Evolutionary conservation across 441 rosid genomes (phyloP), one percentile per base, ranked within the genome.

Genomic region (Bocquillonia castaneifolia): DNA sequence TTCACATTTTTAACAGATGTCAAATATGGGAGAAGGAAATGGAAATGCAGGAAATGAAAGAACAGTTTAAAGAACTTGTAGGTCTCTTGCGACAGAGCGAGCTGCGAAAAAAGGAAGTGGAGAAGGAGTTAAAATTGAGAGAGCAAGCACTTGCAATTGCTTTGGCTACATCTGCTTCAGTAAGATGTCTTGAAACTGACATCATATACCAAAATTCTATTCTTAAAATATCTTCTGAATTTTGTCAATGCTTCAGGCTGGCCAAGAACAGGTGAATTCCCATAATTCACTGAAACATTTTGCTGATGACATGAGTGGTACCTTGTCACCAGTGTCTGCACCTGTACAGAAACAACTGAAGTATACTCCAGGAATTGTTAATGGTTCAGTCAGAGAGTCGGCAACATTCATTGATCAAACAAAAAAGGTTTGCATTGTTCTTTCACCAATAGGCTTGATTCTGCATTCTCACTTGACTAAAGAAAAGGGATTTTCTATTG

Each of bases 321-420:
- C 92, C 44, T 72, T 81, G 61, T 88, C 93, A 72, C 97, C 94
- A 51, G 75, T 86, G 79, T 68, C 94, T 23, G 85, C 86, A 64
- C 94, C 95, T 48, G 98, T 94, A 37, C 96, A 92, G 79, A 94
- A 92, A 78, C 99, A 94, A 76, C 88, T 92, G 58, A 90, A 92
- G 72, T 92, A 86, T 81, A 84, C 88, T 29, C 97, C 93, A 4
- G 97, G 98, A 61, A 83, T 92, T 76, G 98, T 83, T 39, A 95
- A 92, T 61, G 84, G 91, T 36, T 77, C 86, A 54, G 68, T 77
- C 48, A 82, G 77, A 80, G 93, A 80, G 55, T 77, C 86, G 1
- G 88, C 83, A 18, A 81, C 95, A 67, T 90, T 90, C 74, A 61
- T 83, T 40, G 83, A 92, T 81, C 86, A 78, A 72, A 86, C 80